Base-by-base conservation (phyloP, 225 moss, liverwort and hornwort genomes). In the Lunularia cruciata region DNA sequence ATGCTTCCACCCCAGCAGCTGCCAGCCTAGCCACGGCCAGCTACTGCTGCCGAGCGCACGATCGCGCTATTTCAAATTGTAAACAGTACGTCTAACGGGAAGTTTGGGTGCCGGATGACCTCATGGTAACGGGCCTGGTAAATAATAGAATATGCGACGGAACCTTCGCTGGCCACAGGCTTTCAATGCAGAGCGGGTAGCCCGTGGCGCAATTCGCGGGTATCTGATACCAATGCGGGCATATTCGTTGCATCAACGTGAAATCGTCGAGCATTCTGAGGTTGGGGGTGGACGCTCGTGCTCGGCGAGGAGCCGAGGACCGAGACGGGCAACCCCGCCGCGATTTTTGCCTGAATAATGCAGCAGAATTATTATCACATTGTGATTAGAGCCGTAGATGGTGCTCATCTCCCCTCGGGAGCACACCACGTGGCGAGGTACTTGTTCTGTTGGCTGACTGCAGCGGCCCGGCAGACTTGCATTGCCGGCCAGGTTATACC, bases 1-100 rank as follows among this genome's bases (percentile, higher is more conserved):
- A 15, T 27, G 45, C 47, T 30, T 25, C 28, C 64, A 64, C 16
- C 64, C 12, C 16, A 13, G 28, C 45, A 43, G 64, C 64, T 46
- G 64, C 64, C 46, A 46, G 26, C 62, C 38, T 42, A 2, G 38
- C 40, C 11, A 27, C 5, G 22, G 62, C 62, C 62, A 63, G 64
- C 64, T 45, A 43, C 8, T 6, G 25, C 6, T 28, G 47, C 15
- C 14, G 39, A 31, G 26, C 16, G 45, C 45, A 64, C 45, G 64
- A 14, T 64, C 45, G 1, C 26, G 1, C 63, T 47, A 28, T 42
- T 42, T 40, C 27, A 26, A 63, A 40, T 40, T 63, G 18, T 40
- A 63, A 40, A 30, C 18, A 14, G 42, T 42, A 63, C 63, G 63
- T 45, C 45, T 63, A 63, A 63, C 64, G 64, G 64, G 64, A 64